Conservation (phyloP, 2,329 filamentous ascomycete genomes). For the Ophiostoma ips region DNA sequence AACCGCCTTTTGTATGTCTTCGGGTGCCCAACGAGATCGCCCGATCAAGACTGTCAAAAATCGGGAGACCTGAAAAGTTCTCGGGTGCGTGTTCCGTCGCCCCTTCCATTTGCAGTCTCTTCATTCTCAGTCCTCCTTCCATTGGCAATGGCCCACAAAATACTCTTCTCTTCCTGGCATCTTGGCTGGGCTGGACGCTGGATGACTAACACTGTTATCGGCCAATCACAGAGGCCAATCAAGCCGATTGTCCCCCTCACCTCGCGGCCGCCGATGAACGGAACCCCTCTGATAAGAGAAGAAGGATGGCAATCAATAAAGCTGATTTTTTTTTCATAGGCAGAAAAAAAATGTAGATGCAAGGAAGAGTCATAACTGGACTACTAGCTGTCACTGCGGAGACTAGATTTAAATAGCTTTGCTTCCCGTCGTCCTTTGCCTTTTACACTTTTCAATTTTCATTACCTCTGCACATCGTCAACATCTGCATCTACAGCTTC, state of each 20-base stretch:
- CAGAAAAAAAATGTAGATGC: not conserved
- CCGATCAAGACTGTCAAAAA: too few species aligned
- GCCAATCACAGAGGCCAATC: not conserved
- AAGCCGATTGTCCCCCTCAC: not conserved
- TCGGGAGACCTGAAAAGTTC: not conserved
- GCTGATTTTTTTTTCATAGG: not conserved
- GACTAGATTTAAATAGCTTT: conserved; percentile 1
- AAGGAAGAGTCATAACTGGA: not conserved
- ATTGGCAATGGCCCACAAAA: too few species aligned
- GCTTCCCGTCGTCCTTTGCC: not conserved
- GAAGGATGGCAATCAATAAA: not conserved
- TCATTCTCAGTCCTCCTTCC: not conserved
- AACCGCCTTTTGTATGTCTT: too few species aligned
- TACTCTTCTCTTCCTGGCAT: not conserved
- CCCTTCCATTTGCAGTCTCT: not conserved
- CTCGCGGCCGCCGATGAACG: not conserved
- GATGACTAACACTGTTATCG: not conserved
- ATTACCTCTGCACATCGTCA: too few species aligned
- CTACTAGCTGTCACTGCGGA: not conserved
- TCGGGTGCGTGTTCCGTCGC: not conserved
- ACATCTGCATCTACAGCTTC: not conserved
- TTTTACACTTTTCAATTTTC: not conserved
- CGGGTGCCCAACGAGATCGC: too few species aligned
- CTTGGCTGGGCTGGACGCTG: not conserved
- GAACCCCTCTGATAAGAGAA: conserved; percentile 1